Evolutionary conservation across 1,284 basidiomycete species (phyloP).

Genomic region (Ustilago hordei): DNA sequence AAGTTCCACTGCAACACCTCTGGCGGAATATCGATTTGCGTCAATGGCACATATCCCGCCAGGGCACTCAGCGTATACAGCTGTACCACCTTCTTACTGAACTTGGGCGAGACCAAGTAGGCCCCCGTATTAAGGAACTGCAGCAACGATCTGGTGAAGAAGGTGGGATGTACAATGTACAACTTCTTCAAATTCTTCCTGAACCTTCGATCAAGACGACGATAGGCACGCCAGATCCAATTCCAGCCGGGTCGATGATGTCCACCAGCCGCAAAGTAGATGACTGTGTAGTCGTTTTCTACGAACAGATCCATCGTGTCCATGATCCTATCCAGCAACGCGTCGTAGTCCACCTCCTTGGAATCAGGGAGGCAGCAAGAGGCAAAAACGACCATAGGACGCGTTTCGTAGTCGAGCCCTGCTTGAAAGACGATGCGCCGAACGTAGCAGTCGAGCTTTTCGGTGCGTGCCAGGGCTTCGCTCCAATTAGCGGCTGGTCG

Average conservation of each 20-base stretch:
- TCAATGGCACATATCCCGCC: conserved; percentile 80
- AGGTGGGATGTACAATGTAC: conserved; percentile 86
- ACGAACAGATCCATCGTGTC: conserved; percentile 58
- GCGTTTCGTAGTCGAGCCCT: conserved; percentile 87
- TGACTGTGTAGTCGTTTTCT: conserved; percentile 85
- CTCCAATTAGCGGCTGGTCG: conserved; percentile 65
- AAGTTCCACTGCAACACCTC: conserved; percentile 77
- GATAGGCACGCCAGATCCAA: conserved; percentile 88
- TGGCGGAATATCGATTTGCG: conserved; percentile 84
- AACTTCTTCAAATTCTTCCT: conserved; percentile 86
- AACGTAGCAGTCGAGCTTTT: conserved; percentile 75
- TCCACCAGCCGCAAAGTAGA: conserved; percentile 85
- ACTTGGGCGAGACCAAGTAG: conserved; percentile 88
- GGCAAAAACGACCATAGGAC: conserved; percentile 85
- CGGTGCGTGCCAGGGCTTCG: conserved; percentile 44
- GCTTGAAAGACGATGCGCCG: conserved; percentile 83
- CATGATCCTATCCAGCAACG: conserved; percentile 74
- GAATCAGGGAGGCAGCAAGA: conserved; percentile 80
- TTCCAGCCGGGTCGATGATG: conserved; percentile 82
- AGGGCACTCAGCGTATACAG: conserved; percentile 80
- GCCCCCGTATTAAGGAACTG: conserved; percentile 86
- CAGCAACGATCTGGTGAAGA: conserved; percentile 77
- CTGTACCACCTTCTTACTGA: conserved; percentile 83
- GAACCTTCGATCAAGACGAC: conserved; percentile 71
- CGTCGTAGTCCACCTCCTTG: conserved; percentile 79